Evolutionary conservation across 768 basidiomycete species (phyloP).

Genomic region (Suillus variegatus): DNA sequence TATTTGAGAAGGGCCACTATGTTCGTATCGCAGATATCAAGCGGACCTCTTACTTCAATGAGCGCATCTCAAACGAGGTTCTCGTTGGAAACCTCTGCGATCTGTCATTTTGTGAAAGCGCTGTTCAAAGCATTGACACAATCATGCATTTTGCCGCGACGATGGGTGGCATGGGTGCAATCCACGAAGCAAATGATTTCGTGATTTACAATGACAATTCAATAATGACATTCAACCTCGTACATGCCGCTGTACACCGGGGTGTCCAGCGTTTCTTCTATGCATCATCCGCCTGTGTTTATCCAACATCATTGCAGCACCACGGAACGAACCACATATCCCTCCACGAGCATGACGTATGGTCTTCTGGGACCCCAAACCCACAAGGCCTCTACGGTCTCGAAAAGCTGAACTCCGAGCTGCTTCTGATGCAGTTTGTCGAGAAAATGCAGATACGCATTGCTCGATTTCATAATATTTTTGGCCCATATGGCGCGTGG

Average conservation of each 20-base stretch:
- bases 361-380: slow-evolving; percentile 35
- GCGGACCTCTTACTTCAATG: slow-evolving; percentile 23
- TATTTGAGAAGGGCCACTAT: slow-evolving; percentile 31
- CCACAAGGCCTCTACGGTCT: slow-evolving; percentile 62
- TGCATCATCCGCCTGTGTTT: slow-evolving; percentile 62
- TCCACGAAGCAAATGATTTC: slow-evolving; percentile 51
- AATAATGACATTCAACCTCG: slow-evolving; percentile 48
- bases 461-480: slow-evolving; percentile 61
- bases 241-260: slow-evolving; percentile 39
- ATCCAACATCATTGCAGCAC: slow-evolving; percentile 46
- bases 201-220: slow-evolving; percentile 55
- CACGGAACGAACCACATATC: slow-evolving; percentile 36
- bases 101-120: slow-evolving; percentile 36
- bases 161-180: slow-evolving; percentile 68
- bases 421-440: slow-evolving; percentile 38
- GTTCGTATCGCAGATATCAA: slow-evolving; percentile 48
- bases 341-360: slow-evolving; percentile 49
- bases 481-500: slow-evolving; percentile 56
- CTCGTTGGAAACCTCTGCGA: slow-evolving; percentile 50
- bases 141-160: slow-evolving; percentile 61
- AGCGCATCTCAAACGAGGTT: slow-evolving; percentile 34
- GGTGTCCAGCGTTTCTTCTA: slow-evolving; percentile 49
- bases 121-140: slow-evolving; percentile 40
- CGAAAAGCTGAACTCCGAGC: slow-evolving; percentile 55
- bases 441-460: slow-evolving; percentile 41